Evolutionary conservation across 441 rosid genomes (phyloP), one percentile per base, ranked within the genome.

Genomic region (Erodium texanum): DNA sequence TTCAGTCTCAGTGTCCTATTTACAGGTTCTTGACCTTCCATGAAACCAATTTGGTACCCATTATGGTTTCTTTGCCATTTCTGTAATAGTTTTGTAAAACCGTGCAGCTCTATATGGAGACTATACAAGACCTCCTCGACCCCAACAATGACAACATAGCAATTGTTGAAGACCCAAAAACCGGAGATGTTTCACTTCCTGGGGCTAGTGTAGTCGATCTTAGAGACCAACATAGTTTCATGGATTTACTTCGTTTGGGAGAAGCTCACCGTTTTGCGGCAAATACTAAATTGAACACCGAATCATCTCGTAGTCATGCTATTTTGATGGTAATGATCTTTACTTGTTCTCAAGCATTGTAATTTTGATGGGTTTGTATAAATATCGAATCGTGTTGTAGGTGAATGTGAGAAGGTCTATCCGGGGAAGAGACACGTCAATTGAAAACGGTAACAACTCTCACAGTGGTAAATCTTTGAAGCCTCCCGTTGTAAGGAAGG

Each of bases 241-340:
- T 92, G 69, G 98, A 90, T 62, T 81, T 95, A 62, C 79, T 95
- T 62, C 82, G 78, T 48, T 75, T 87, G 61, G 99, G 99, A 74
- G 99, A 90, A 78, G 93, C 86, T 79, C 93, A 95, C 70, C 93
- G 98, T 67, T 86, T 92, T 81, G 99, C 99, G 72, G 96, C 98
- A 54, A 95, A 95, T 77, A 95, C 99, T 64, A 89, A 83, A 83
- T 63, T 95, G 77, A 95, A 95, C 75, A 85, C 98, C 9, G 97
- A 92, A 82, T 95, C 99, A 23, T 92, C 99, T 0, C 96, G 97
- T 24, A 92, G 99, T 77, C 97, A 92, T 71, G 99, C 96, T 66
- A 83, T 95, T 72, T 78, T 95, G 73, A 90, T 95, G 99, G 99
- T 92, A 75, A 83, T 52, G 48, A 43, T 69, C 66, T 66, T 56